Evolutionary conservation across 768 basidiomycete genomes (phyloP).

Genomic region (Arthromyces matolae): DNA sequence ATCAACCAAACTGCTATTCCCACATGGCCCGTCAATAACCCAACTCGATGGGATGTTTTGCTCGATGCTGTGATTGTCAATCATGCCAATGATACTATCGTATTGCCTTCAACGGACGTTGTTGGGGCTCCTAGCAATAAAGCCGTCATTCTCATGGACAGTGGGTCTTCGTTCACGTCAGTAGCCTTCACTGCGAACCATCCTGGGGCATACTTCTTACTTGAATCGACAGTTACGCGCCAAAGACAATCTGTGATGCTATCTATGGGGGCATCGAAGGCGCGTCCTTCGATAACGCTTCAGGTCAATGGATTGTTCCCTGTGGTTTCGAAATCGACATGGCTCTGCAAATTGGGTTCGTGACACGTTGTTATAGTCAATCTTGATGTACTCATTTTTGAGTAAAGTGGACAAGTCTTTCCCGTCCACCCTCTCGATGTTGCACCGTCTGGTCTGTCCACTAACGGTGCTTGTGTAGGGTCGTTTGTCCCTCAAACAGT

Average conservation of each 20-base stretch:
- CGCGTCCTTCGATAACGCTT: slow-evolving; percentile 47
- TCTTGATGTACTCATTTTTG: slow-evolving; percentile 4
- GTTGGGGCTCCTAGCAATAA: slow-evolving; percentile 58
- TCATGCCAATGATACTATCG: slow-evolving; percentile 45
- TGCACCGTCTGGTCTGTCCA: slow-evolving; percentile 46
- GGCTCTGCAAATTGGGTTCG: slow-evolving; percentile 74
- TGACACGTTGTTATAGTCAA: slow-evolving; percentile 8
- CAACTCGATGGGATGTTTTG: slow-evolving; percentile 73
- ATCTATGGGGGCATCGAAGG: slow-evolving; percentile 69
- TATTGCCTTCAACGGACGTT: slow-evolving; percentile 53
- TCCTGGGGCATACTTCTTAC: background rate
- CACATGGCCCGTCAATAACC: slow-evolving; percentile 66
- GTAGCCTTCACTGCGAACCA: slow-evolving; percentile 19
- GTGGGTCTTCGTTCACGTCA: slow-evolving; percentile 78
- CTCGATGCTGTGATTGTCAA: slow-evolving; percentile 70
- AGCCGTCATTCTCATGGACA: slow-evolving; percentile 76
- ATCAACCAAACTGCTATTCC: slow-evolving; percentile 56
- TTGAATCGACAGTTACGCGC: slow-evolving; percentile 53
- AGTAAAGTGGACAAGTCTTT: slow-evolving; percentile 62
- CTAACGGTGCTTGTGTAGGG: slow-evolving; percentile 53
- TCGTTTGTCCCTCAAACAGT: slow-evolving; percentile 68
- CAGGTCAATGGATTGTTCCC: slow-evolving; percentile 70
- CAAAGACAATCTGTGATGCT: slow-evolving; percentile 57
- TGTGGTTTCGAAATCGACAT: slow-evolving; percentile 74
- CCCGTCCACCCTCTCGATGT: slow-evolving; percentile 81